Base-by-base conservation (phyloP, 106 monocot species). In the Agapanthus africanus region DNA sequence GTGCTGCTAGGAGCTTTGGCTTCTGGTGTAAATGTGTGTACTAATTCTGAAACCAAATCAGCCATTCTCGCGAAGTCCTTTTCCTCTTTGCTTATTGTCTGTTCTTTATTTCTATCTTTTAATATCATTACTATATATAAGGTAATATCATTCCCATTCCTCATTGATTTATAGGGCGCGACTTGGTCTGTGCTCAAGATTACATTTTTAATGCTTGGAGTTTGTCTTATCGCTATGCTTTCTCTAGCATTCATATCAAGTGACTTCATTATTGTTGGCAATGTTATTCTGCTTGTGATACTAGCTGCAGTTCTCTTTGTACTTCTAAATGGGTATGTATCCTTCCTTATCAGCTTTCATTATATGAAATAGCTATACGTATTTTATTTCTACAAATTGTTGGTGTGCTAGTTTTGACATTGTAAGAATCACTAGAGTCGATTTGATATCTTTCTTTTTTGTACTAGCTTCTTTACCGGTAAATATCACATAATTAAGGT, bases 151-250 rank as follows among this genome's bases (percentile, higher is more conserved):
- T 63, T 52, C 13, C 7, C 28, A 22, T 61, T 63, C 30, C 0
- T 23, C 23, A 47, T 57, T 77, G 28, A 71, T 65, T 63, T 73
- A 2, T 39, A 95, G 95, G 78, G 50, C 14, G 85, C 91, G 2
- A 95, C 95, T 50, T 95, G 95, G 95, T 69, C 50, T 80, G 75
- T 76, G 23, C 78, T 95, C 51, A 88, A 91, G 85, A 65, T 83
- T 35, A 61, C 76, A 28, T 95, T 95, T 74, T 42, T 85, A 60
- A 71, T 88, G 72, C 88, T 95, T 21, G 88, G 82, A 11, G 18
- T 88, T 35, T 83, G 81, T 74, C 81, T 95, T 49, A 76, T 63
- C 40, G 77, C 85, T 21, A 91, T 95, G 95, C 85, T 95, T 70
- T 71, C 83, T 57, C 78, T 95, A 41, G 95, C 95, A 64, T 91